Percentiles rank a stretch among this genome's conserved stretches.
These are phyloP conservation scores for Lentinula guzmanii DNA, from an alignment of 768 basidiomycete species.

Conservation along the genomic window DNA sequence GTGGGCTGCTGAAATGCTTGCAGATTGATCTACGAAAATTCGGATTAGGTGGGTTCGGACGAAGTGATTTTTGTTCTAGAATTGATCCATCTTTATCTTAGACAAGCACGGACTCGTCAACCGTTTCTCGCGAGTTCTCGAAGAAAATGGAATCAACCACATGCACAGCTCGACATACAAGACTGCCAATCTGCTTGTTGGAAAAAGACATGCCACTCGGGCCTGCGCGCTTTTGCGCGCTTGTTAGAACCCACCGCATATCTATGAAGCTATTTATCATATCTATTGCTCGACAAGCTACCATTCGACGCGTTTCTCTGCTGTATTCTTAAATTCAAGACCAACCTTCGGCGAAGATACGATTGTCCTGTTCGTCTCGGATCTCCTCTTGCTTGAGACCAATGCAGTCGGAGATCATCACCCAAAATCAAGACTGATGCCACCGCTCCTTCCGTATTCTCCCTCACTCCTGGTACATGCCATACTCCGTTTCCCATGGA, in stretches of 20 bases:
- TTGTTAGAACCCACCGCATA: constrained; percentile 34
- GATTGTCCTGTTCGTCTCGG: background rate
- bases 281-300: background rate
- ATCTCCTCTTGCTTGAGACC: background rate
- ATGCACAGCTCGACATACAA: constrained; percentile 85
- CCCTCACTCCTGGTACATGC: background rate
- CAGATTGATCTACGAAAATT: constrained; percentile 72
- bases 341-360: background rate
- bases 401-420: background rate
- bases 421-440: background rate
- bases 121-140: constrained; percentile 68
- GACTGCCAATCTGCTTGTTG: constrained; percentile 72
- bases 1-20: constrained; percentile 53
- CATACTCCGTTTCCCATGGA: background rate
- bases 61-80: background rate
- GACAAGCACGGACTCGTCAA: constrained; percentile 78
- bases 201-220: constrained; percentile 49
- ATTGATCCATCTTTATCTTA: constrained; percentile 18
- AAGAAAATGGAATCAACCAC: constrained; percentile 71
- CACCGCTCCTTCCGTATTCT: background rate
- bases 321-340: background rate
- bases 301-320: background rate
- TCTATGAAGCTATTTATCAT: constrained; percentile 2
- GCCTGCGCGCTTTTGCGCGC: constrained; percentile 53
- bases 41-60: constrained; percentile 49